Evolutionary conservation across 768 basidiomycete species (phyloP).

Genomic region (Tricholoma terreum): DNA sequence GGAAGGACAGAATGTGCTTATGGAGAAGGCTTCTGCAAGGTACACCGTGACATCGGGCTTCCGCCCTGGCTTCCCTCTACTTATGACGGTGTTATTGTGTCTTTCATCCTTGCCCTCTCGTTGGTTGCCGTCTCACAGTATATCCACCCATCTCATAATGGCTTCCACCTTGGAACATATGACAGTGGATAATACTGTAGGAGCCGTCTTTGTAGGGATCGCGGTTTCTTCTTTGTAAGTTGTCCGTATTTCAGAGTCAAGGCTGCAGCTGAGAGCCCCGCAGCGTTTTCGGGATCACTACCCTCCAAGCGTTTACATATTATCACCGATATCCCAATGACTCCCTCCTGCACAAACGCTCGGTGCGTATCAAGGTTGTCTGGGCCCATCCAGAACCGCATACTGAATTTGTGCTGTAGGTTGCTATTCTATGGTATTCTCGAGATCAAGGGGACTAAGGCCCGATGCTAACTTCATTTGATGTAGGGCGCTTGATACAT

Average conservation of each 20-base stretch:
- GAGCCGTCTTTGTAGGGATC: constrained; percentile 35
- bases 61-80: neutral
- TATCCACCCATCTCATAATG: constrained; percentile 9
- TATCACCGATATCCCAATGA: constrained; percentile 38
- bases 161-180: constrained; percentile 20
- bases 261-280: neutral
- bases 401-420: constrained; percentile 17
- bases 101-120: neutral
- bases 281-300: constrained; percentile 40
- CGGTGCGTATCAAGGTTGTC: constrained; percentile 22
- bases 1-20: neutral
- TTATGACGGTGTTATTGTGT: constrained; percentile 2
- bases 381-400: neutral
- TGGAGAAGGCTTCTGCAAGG: neutral
- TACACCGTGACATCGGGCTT: neutral
- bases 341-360: constrained; percentile 31
- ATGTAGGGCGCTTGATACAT: constrained; percentile 24
- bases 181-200: constrained; percentile 39
- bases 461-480: neutral
- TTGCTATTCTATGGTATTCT: constrained; percentile 33
- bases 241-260: neutral
- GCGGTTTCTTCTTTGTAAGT: constrained; percentile 34
- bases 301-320: constrained; percentile 38
- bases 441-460: neutral
- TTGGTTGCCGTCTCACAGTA: neutral